Evolutionary conservation across 164 flowering plant species (phyloP).

Genomic region (Amborella trichopoda): DNA sequence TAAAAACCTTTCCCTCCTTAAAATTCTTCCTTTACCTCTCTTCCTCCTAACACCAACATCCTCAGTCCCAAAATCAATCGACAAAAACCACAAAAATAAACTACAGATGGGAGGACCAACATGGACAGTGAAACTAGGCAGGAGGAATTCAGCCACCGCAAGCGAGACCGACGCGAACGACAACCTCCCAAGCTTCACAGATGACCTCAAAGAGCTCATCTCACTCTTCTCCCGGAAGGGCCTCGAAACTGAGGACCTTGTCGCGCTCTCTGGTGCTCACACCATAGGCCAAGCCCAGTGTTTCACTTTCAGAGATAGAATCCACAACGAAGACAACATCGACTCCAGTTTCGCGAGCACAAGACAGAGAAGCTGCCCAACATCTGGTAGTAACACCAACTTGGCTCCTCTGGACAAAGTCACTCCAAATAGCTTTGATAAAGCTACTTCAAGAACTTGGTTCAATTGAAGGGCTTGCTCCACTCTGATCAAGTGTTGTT

Average conservation of each 20-base stretch:
- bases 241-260: constrained; percentile 13
- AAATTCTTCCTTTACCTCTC: too few relatives aligned
- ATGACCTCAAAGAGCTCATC: constrained; percentile 13
- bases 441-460: constrained; percentile 13
- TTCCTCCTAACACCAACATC: too few relatives aligned
- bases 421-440: constrained; percentile 11
- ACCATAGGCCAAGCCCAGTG: constrained; percentile 22
- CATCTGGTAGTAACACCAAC: constrained; percentile 7
- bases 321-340: constrained; percentile 22
- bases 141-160: constrained; percentile 22
- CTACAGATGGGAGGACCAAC: constrained; percentile 26
- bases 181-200: constrained; percentile 15
- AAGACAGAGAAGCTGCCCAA: constrained; percentile 8
- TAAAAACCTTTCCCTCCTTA: too few relatives aligned
- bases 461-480: constrained; percentile 15
- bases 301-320: constrained; percentile 9
- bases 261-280: constrained; percentile 22
- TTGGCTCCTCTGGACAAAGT: constrained; percentile 15
- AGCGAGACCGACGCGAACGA: constrained; percentile 15
- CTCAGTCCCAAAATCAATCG: too few relatives aligned
- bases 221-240: constrained; percentile 16
- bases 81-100: too few relatives aligned
- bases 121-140: constrained; percentile 18
- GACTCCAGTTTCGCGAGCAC: constrained; percentile 5
- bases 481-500: constrained; percentile 24